A percentile compares a stretch with the other conserved stretches of the same genome.
Conservation (phyloP, 2,329 filamentous ascomycete species). For the Trichoderma oligosporum region DNA sequence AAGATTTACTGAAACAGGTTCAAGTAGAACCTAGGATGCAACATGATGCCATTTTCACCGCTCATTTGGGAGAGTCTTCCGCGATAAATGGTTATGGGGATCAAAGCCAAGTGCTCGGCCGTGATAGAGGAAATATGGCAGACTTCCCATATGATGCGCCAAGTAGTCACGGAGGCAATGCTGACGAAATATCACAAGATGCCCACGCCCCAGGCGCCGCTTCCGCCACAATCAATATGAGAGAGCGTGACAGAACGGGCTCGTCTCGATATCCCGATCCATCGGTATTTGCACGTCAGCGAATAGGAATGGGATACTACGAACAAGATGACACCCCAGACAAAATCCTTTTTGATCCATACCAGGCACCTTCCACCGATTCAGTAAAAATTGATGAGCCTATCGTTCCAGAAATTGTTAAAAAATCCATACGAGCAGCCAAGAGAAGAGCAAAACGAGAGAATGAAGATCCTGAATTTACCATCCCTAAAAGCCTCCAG, state of each 20-base stretch:
- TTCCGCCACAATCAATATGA: constrained; percentile 13
- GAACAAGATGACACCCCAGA: constrained; percentile 55
- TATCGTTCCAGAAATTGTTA: constrained; percentile 52
- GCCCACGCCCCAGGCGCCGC: no score
- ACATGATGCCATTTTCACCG: constrained; percentile 12
- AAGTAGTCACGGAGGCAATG: constrained; percentile 20
- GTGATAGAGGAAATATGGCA: constrained; percentile 19
- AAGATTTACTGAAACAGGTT: constrained; percentile 37
- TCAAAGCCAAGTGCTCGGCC: constrained; percentile 33
- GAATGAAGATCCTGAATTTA: constrained; percentile 54
- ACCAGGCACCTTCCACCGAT: constrained; percentile 50
- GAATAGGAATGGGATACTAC: constrained; percentile 59
- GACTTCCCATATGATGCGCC: constrained; percentile 9
- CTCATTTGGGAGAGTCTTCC: neutral
- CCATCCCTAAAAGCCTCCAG: constrained; percentile 40
- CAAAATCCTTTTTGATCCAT: constrained; percentile 57
- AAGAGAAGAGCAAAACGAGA: constrained; percentile 52
- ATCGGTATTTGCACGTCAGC: constrained; percentile 43
- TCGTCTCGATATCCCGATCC: constrained; percentile 47
- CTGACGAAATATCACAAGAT: constrained; percentile 4
- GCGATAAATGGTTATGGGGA: constrained; percentile 29
- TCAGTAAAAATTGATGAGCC: constrained; percentile 41
- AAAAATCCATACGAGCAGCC: constrained; percentile 50
- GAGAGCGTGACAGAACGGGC: constrained; percentile 31
- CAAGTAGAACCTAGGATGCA: constrained; percentile 27